Percentiles rank a stretch among this genome's conserved stretches.
Evolutionary conservation across 2,329 filamentous ascomycete genomes (phyloP).

Genomic region (Davidsoniella australis): DNA sequence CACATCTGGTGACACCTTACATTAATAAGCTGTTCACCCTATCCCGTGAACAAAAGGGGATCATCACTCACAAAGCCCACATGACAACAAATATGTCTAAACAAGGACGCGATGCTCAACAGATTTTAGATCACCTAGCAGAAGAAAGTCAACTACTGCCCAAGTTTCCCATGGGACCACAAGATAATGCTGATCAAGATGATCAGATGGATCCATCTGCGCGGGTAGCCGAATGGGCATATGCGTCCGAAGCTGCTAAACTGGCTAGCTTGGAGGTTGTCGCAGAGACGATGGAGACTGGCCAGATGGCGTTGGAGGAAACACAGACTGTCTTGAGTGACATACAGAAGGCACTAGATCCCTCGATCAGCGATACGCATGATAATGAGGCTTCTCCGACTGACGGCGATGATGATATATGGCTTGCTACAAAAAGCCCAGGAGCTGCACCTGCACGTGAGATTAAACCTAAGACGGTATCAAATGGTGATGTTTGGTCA

Average conservation of each 20-base stretch:
- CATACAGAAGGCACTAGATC: conserved; percentile 31
- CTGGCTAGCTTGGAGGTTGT: conserved; percentile 40
- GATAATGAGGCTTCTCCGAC: background rate
- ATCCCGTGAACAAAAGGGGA: conserved; percentile 37
- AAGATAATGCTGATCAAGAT: conserved; percentile 27
- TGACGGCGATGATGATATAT: conserved; percentile 13
- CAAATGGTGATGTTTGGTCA: conserved; percentile 30
- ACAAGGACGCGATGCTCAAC: conserved; percentile 32
- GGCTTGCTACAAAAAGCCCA: conserved; percentile 8
- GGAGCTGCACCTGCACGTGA: conserved; percentile 14
- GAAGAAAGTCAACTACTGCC: conserved; percentile 47
- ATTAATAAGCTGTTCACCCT: conserved; percentile 34
- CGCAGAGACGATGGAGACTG: conserved; percentile 41
- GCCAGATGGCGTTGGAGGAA: conserved; percentile 36
- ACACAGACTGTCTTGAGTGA: conserved; percentile 33
- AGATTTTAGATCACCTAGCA: conserved; percentile 34
- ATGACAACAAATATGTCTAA: conserved; percentile 32
- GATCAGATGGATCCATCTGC: conserved; percentile 17
- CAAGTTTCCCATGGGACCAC: conserved; percentile 28
- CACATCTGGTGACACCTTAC: conserved; percentile 37
- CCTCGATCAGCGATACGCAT: conserved; percentile 14
- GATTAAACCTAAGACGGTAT: conserved; percentile 14
- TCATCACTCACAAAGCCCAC: conserved; percentile 42
- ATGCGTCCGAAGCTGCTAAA: conserved; percentile 42
- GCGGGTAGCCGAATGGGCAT: conserved; percentile 39